Conservation (phyloP, 345 rosid genomes). For the Acer negundo region DNA sequence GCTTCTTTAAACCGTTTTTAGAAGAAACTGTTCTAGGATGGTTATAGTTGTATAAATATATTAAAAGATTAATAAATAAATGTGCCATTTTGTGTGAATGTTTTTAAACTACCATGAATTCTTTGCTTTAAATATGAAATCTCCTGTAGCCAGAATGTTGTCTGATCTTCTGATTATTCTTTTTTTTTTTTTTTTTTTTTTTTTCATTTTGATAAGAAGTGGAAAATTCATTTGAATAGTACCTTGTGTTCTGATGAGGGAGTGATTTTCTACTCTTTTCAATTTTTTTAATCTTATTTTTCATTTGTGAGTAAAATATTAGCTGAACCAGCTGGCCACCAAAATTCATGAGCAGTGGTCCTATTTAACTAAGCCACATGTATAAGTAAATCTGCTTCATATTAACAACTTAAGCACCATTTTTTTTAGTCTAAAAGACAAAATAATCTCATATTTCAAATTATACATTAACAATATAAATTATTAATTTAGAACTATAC, state of each 20-base stretch:
- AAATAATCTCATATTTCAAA: neutral
- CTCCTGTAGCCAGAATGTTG: neutral
- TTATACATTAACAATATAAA: neutral
- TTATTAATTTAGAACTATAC: neutral
- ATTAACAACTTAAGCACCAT: neutral
- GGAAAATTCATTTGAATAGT: no score
- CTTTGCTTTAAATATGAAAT: neutral
- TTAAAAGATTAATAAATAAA: no score
- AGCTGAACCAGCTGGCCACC: no score
- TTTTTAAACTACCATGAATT: neutral
- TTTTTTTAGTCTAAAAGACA: neutral
- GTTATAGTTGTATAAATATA: neutral
- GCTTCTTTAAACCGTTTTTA: neutral
- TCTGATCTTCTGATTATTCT: neutral
- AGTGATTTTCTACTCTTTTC: no score
- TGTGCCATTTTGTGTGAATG: no score
- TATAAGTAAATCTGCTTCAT: neutral
- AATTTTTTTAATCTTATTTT: no score
- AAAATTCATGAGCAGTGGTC: no score
- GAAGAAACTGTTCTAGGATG: constrained; percentile 11
- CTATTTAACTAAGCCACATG: neutral
- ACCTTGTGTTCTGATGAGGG: no score
- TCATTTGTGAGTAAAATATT: no score
- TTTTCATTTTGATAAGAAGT: no score
- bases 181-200: fast-evolving